Conservation (phyloP, 345 rosid species). For the Raphanus sativus region DNA sequence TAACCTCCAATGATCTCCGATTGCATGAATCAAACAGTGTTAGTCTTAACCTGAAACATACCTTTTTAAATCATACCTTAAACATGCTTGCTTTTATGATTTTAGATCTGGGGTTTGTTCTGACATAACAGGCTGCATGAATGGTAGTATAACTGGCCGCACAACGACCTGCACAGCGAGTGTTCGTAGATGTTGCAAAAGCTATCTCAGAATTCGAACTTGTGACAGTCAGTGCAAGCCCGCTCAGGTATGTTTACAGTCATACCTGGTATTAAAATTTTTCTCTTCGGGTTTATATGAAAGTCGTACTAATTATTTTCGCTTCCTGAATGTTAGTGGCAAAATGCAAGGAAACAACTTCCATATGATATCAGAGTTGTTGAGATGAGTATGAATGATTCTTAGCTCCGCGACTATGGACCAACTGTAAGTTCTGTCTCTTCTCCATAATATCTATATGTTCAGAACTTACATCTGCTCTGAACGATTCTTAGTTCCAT, state of each 20-base stretch:
- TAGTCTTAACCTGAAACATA: neutral
- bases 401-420: slow-evolving; percentile 93
- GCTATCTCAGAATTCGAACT: slow-evolving; percentile 77
- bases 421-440: slow-evolving; percentile 68
- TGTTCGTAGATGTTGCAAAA: slow-evolving; percentile 63
- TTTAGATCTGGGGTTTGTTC: neutral
- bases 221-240: slow-evolving; percentile 87
- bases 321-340: slow-evolving; percentile 53
- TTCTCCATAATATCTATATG: neutral
- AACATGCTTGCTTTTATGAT: neutral
- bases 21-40: slow-evolving; percentile 16
- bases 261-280: neutral
- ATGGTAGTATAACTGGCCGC: slow-evolving; percentile 87
- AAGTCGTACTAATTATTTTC: neutral
- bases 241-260: slow-evolving; percentile 62
- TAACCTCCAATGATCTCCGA: neutral
- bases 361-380: slow-evolving; percentile 71
- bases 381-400: slow-evolving; percentile 92
- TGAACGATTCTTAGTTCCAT: neutral
- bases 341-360: slow-evolving; percentile 67
- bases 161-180: slow-evolving; percentile 59
- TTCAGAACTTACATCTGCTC: neutral
- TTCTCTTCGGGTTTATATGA: neutral
- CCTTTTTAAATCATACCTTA: neutral
- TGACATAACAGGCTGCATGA: slow-evolving; percentile 33